Evolutionary conservation across 1,284 basidiomycete genomes (phyloP), one percentile per base, ranked within the genome.

Genomic region (Austroboletus rostrupii): DNA sequence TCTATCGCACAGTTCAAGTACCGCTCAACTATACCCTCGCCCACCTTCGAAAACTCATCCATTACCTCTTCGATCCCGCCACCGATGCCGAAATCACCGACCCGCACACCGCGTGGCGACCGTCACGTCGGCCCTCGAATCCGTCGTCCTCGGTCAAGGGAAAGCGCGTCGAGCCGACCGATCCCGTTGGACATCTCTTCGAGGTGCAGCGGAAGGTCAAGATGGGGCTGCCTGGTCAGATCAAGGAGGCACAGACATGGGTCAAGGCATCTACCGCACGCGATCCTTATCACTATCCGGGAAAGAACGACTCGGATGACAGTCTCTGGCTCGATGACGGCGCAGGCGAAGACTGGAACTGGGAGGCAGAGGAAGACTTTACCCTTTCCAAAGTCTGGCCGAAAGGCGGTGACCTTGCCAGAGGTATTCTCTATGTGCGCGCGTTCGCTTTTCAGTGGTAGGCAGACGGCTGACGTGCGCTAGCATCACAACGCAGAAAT

Each of bases 1-100:
- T 84, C 2, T 79, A 79, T 57, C 78, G 85, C 45, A 69, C 85
- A 49, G 79, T 81, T 5, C 84, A 86, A 54, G 81, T 87, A 6
- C 87, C 87, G 0, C 69, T 80, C 26, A 83, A 75, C 60, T 88
- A 86, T 60, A 84, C 81, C 0, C 82, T 90, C 57, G 72, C 76
- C 3, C 84, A 85, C 56, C 70, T 90, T 2, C 77, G 79, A 43
- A 76, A 74, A 45, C 74, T 89, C 48, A 72, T 87, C 32, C 68
- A 76, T 10, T 89, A 81, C 61, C 65, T 87, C 5, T 88, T 86
- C 57, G 75, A 78, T 29, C 54, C 58, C 6, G 60, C 59, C 16
- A 52, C 38, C 32, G 53, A 69, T 17, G 44, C 41, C 9, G 56
- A 68, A 53, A 57, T 68, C 37, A 41, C 47, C 32, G 50, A 53